These are phyloP conservation scores for Erucastrum elatum DNA, from an alignment of 345 rosid species.

Conservation along the genomic window DNA sequence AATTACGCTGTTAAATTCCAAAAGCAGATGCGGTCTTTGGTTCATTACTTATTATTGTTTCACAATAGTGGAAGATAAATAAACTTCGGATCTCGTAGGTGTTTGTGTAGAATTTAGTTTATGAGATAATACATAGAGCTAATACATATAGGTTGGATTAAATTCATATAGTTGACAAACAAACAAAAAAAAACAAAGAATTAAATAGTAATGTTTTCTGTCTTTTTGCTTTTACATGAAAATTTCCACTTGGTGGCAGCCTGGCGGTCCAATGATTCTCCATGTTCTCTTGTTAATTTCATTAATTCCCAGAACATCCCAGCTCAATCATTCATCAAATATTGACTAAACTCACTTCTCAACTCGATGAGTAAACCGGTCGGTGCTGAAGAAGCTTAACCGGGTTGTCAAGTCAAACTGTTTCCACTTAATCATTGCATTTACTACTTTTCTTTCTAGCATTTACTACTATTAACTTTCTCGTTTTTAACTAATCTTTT, in stretches of 20 bases:
- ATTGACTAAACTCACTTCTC: neutral
- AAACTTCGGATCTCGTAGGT: too few relatives aligned
- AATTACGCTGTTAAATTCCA: neutral
- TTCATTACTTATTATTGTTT: neutral
- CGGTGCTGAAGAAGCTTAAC: conserved; percentile 3
- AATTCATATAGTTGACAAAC: neutral
- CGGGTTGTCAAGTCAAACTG: neutral
- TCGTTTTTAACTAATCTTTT: neutral
- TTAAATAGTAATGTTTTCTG: conserved; percentile 19
- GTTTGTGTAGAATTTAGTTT: neutral
- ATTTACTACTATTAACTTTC: neutral
- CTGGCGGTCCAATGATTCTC: conserved; percentile 48
- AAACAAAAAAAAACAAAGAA: neutral
- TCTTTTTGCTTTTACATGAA: conserved; percentile 15
- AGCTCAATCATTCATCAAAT: conserved; percentile 1
- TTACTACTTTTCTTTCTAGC: neutral
- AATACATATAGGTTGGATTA: neutral
- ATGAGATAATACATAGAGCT: neutral
- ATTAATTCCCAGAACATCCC: conserved; percentile 11
- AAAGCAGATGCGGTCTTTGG: neutral
- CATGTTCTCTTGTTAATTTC: conserved; percentile 32
- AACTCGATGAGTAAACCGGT: conserved; percentile 16
- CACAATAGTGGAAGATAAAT: neutral
- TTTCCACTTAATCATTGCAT: conserved; percentile 15
- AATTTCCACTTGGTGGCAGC: conserved; percentile 50